These are phyloP conservation scores for Hymenoscyphus salicellus DNA, from an alignment of 2,329 filamentous ascomycete species.

Conservation along the genomic window DNA sequence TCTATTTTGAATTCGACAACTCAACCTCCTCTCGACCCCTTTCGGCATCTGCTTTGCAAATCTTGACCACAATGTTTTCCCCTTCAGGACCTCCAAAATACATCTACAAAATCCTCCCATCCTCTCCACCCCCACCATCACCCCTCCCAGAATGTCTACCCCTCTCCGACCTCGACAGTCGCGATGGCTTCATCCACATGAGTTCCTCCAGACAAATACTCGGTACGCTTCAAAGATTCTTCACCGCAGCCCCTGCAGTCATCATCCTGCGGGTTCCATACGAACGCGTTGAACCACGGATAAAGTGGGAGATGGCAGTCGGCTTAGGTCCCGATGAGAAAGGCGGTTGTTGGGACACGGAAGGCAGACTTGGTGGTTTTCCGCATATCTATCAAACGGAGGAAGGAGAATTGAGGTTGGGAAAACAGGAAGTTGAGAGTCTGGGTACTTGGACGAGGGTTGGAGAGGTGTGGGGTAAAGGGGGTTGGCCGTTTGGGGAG, in stretches of 20 bases:
- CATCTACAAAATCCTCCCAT: constrained; percentile 36
- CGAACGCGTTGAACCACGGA: constrained; percentile 21
- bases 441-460: constrained; percentile 23
- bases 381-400: constrained; percentile 32
- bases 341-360: constrained; percentile 29
- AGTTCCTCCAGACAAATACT: constrained; percentile 29
- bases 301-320: constrained; percentile 28
- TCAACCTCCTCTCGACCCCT: neutral
- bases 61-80: neutral
- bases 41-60: neutral
- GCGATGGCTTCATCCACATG: constrained; percentile 32
- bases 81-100: constrained; percentile 23
- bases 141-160: constrained; percentile 30
- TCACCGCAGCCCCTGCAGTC: constrained; percentile 21
- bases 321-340: constrained; percentile 27
- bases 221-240: constrained; percentile 30
- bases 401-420: constrained; percentile 23
- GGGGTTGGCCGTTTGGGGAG: constrained; percentile 28
- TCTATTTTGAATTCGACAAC: neutral
- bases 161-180: constrained; percentile 30
- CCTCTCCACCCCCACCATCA: constrained; percentile 20
- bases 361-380: constrained; percentile 27
- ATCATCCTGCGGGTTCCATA: constrained; percentile 30
- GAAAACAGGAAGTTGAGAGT: constrained; percentile 29
- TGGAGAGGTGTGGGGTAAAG: constrained; percentile 18